Base-by-base conservation (phyloP, 2,329 filamentous ascomycete genomes). In the Sordariomycetes sp. region DNA sequence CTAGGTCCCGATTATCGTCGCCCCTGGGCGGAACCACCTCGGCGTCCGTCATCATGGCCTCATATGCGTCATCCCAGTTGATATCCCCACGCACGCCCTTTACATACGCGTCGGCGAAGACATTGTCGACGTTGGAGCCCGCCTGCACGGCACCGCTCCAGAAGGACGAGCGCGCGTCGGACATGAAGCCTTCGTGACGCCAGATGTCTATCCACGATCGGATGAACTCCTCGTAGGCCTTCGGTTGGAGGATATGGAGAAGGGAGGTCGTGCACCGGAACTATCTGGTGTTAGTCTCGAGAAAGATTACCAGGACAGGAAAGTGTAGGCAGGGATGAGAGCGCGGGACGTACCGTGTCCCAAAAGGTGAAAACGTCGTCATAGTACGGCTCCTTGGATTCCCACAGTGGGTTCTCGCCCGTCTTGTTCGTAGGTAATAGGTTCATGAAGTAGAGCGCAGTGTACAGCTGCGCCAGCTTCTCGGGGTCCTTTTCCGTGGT, bases 351-450 rank as follows among this genome's bases (percentile, higher is more conserved):
- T 58, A 68, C 63, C 28, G 65, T 70, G 60, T 82, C 79, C 86
- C 87, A 89, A 24, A 86, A 78, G 0, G 86, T 89, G 65, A 87
- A 88, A 18, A 86, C 81, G 60, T 89, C 86, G 60, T 87, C 82
- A 64, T 87, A 89, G 64, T 87, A 88, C 1, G 86, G 86, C 67
- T 89, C 86, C 0, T 66, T 64, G 1, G 82, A 85, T 1, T 71
- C 66, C 86, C 86, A 89, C 0, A 76, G 69, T 0, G 86, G 85
- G 60, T 89, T 90, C 66, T 89, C 87, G 0, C 84, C 85, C 0
- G 85, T 88, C 61, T 84, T 81, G 65, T 89, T 87, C 1, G 84
- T 85, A 0, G 86, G 86, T 40, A 88, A 79, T 12, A 89, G 68
- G 60, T 83, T 80, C 80, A 87, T 86, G 63, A 86, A 85, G 65